Conservation (phyloP, 441 rosid species). For the Adansonia madagascariensis region DNA sequence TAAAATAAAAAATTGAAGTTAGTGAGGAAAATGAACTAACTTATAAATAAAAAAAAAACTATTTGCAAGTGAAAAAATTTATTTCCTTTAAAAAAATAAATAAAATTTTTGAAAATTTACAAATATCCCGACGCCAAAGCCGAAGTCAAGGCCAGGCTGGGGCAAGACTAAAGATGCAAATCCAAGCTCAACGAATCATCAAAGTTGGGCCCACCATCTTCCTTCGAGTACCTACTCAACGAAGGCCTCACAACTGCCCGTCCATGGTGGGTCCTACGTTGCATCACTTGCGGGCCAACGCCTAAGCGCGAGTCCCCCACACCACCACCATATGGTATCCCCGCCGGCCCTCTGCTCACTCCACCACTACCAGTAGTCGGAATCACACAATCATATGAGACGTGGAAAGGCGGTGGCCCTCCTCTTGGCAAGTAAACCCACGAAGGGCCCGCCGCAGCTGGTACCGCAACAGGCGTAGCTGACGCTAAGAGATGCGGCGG, state of each 20-base stretch:
- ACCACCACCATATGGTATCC: conserved; percentile 38
- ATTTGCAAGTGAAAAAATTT: conserved; percentile 4
- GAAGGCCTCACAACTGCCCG: conserved; percentile 50
- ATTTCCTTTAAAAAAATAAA: conserved; percentile 11
- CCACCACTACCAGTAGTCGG: conserved; percentile 31
- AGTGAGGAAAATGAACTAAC: background rate
- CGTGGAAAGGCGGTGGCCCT: conserved; percentile 58
- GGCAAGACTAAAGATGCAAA: conserved; percentile 84
- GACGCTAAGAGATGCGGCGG: conserved; percentile 72
- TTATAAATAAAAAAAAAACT: background rate
- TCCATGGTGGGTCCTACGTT: conserved; percentile 40
- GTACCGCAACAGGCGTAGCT: conserved; percentile 44
- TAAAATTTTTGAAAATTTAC: conserved; percentile 53
- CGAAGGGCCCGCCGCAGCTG: conserved; percentile 49
- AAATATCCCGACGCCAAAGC: conserved; percentile 25
- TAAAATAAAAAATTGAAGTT: background rate
- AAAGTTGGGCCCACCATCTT: conserved; percentile 64
- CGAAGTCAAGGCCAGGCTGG: conserved; percentile 64
- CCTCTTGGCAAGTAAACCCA: conserved; percentile 80
- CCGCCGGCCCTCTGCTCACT: conserved; percentile 33
- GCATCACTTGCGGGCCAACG: conserved; percentile 40
- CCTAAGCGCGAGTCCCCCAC: background rate
- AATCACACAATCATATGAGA: conserved; percentile 74
- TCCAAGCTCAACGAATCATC: conserved; percentile 76
- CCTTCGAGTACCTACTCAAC: conserved; percentile 58